Evolutionary conservation across 2,329 filamentous ascomycete genomes (phyloP).

Genomic region (Paecilomyces sp.): DNA sequence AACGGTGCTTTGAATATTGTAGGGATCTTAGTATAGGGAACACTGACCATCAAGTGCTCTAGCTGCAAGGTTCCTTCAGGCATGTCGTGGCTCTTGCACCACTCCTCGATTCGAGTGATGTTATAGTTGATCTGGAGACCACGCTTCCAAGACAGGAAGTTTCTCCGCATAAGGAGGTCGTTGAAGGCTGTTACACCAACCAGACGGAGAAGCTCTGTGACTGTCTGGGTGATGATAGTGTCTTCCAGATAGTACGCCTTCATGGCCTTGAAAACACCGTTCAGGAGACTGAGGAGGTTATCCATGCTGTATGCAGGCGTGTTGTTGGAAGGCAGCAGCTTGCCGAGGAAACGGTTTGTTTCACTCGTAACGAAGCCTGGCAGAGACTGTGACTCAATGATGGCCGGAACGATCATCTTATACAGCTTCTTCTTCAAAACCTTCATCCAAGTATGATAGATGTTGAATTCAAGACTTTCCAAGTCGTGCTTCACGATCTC

Average conservation of each 20-base stretch:
- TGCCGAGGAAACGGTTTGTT: constrained; percentile 95
- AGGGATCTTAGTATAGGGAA: background rate
- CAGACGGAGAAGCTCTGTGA: constrained; percentile 85
- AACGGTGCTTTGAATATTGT: background rate
- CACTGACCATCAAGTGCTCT: constrained; percentile 86
- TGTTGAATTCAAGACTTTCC: constrained; percentile 98
- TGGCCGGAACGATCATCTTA: constrained; percentile 99
- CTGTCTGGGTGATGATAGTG: constrained; percentile 88
- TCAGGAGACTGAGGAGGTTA: constrained; percentile 87
- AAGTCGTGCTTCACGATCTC: constrained; percentile 99
- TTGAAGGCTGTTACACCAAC: constrained; percentile 98
- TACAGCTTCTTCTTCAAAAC: constrained; percentile 97
- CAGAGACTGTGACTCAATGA: constrained; percentile 97
- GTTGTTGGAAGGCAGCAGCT: constrained; percentile 84
- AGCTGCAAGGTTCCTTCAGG: constrained; percentile 94
- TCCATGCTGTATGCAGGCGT: constrained; percentile 99
- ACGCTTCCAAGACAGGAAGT: constrained; percentile 99
- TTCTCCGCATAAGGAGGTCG: constrained; percentile 91
- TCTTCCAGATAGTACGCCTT: constrained; percentile 98
- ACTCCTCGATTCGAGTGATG: constrained; percentile 97
- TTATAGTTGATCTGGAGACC: constrained; percentile 99
- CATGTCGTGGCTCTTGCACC: constrained; percentile 99
- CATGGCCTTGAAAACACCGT: constrained; percentile 98
- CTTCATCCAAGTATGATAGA: constrained; percentile 99
- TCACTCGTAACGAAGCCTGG: constrained; percentile 98